Evolutionary conservation across 1,284 basidiomycete genomes (phyloP).

Genomic region (Ustilago hordei): DNA sequence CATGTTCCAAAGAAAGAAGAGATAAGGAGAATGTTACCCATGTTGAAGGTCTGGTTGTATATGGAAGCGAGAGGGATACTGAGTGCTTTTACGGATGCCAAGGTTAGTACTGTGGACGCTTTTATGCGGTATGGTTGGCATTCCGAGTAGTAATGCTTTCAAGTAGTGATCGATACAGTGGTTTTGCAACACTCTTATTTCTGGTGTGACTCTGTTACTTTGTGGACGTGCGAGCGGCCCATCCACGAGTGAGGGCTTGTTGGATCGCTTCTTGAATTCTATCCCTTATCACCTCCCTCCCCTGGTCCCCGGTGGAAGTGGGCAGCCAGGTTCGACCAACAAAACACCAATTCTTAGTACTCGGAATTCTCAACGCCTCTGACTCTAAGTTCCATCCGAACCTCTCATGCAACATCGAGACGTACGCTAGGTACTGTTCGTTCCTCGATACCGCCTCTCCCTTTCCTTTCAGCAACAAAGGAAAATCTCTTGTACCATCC

Average conservation of each 20-base stretch:
- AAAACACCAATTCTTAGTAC: conserved; percentile 91
- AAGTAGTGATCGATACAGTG: not conserved
- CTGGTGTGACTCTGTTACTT: not conserved
- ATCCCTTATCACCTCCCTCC: not conserved
- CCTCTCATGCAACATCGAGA: conserved; percentile 69
- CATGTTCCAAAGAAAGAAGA: conserved; percentile 44
- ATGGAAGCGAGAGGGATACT: conserved; percentile 58
- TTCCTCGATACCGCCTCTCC: conserved; percentile 66
- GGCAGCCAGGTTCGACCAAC: conserved; percentile 71
- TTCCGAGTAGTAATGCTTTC: conserved; percentile 34
- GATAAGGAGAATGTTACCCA: conserved; percentile 46
- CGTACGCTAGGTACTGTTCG: conserved; percentile 68
- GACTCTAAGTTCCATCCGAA: conserved; percentile 89
- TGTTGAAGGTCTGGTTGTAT: conserved; percentile 65
- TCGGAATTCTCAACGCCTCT: conserved; percentile 88
- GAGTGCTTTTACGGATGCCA: conserved; percentile 46
- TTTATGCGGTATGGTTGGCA: conserved; percentile 66
- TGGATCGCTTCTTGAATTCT: conserved; percentile 13
- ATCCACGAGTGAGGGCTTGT: conserved; percentile 11
- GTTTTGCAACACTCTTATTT: not conserved
- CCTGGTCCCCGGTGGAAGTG: not conserved
- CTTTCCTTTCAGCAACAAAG: conserved; percentile 9
- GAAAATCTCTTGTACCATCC: conserved; percentile 50
- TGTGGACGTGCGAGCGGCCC: conserved; percentile 3
- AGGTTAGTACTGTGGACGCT: conserved; percentile 57